Conservation (phyloP, 2,329 filamentous ascomycete species). For the Fusarium sp. region DNA sequence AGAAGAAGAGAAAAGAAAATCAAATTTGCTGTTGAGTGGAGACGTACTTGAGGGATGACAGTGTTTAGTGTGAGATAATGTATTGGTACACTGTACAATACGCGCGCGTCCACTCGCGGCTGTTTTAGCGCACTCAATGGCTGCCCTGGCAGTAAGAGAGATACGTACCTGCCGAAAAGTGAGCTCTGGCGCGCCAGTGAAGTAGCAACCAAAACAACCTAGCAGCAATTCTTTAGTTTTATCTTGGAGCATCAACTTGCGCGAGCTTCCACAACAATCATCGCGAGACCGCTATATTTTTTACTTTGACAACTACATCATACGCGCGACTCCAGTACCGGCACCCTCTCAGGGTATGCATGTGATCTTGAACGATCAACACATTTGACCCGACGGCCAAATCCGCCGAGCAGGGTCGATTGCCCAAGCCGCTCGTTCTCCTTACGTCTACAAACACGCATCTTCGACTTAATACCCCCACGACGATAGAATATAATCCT, state of each 20-base stretch:
- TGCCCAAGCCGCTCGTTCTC: constrained; percentile 17
- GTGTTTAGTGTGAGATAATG: constrained; percentile 14
- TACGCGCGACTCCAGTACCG: constrained; percentile 8
- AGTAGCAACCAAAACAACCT: constrained; percentile 42
- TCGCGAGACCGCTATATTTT: constrained; percentile 13
- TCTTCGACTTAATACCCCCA: neutral
- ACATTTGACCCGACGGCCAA: constrained; percentile 42
- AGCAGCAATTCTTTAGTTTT: constrained; percentile 41
- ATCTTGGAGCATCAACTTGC: constrained; percentile 31
- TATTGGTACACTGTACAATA: constrained; percentile 18
- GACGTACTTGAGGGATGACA: constrained; percentile 42
- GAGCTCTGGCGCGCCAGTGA: constrained; percentile 38
- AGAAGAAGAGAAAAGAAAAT: constrained; percentile 51
- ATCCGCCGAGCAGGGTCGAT: constrained; percentile 44
- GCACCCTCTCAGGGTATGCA: constrained; percentile 36
- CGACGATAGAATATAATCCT: neutral
- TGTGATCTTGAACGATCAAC: constrained; percentile 36
- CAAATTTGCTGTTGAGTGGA: constrained; percentile 46
- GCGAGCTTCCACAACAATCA: constrained; percentile 22
- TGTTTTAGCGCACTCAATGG: constrained; percentile 7
- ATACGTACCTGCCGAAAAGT: constrained; percentile 36
- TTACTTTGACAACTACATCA: constrained; percentile 3
- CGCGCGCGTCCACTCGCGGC: constrained; percentile 29
- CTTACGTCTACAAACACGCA: neutral
- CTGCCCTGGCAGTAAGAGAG: neutral